phyloP scores from a whole-genome alignment of 805 yeast genomes.

The Saturnispora quitensis region DNA sequence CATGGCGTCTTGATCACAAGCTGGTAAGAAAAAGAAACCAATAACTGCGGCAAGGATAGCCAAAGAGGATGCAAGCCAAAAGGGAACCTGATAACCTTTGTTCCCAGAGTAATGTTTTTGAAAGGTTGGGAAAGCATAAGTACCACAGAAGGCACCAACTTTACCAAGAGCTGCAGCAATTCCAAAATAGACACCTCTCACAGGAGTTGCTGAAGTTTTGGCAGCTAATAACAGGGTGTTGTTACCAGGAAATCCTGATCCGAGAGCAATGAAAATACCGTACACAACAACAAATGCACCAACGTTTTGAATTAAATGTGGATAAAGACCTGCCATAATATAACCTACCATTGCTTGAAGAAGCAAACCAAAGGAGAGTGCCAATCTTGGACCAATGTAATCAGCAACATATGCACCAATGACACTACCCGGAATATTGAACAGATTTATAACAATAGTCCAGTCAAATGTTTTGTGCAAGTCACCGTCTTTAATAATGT shows the following conservation, averaged over 20 bases:
- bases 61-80: constrained; percentile 71
- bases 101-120: constrained; percentile 51
- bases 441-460: constrained; percentile 81
- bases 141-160: constrained; percentile 86
- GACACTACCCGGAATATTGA: constrained; percentile 85
- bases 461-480: constrained; percentile 78
- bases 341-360: constrained; percentile 74
- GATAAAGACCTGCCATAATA: constrained; percentile 69
- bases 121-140: constrained; percentile 80
- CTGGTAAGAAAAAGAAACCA: constrained; percentile 65
- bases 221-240: constrained; percentile 83
- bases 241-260: constrained; percentile 84
- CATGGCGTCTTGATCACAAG: constrained; percentile 77
- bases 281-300: constrained; percentile 79
- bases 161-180: constrained; percentile 89
- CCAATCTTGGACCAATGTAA: constrained; percentile 79
- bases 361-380: constrained; percentile 58
- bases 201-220: constrained; percentile 76
- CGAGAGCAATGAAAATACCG: constrained; percentile 79
- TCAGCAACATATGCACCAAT: constrained; percentile 80
- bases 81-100: constrained; percentile 63
- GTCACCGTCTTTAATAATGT: constrained; percentile 49
- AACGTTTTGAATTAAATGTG: constrained; percentile 45
- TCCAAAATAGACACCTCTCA: constrained; percentile 87
- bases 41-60: constrained; percentile 64